Base-by-base conservation (phyloP, 2,329 filamentous ascomycete genomes). In the Talaromyces sp. region DNA sequence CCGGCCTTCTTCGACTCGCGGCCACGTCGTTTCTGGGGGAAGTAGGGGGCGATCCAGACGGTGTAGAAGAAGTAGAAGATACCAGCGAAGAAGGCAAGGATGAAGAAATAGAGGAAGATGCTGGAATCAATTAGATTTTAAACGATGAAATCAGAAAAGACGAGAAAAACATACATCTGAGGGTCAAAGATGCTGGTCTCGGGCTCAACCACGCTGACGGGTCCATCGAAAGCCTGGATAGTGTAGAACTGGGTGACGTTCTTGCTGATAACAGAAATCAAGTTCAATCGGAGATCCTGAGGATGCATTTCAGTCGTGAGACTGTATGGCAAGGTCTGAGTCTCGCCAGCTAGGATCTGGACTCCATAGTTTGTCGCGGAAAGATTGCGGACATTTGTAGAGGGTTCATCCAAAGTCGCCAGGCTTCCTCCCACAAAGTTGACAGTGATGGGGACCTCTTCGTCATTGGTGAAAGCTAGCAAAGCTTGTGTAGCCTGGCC, bases 21-120 rank as follows among this genome's bases (percentile, higher is more conserved):
- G 71, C 83, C 84, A 65, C 84, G 82, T 73, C 82, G 83, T 79
- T 88, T 89, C 84, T 97, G 92, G 58, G 95, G 94, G 85, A 98
- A 97, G 76, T 99, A 90, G 15, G 93, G 89, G 73, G 93, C 91
- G 80, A 99, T 90, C 93, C 94, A 98, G 74, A 94, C 96, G 84
- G 90, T 95, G 87, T 99, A 99, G 82, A 97, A 92, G 80, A 97
- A 97, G 87, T 94, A 97, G 77, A 90, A 87, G 62, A 89, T 92
- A 68, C 90, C 93, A 69, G 81, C 87, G 77, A 96, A 96, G 68
- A 85, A 86, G 68, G 85, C 89, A 62, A 89, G 84, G 72, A 99
- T 90, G 84, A 98, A 89, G 77, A 97, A 85, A 84, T 98, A 98
- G 68, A 99, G 88, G 88, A 99, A 99, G 82, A 98, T 92, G 77